Conservation (phyloP, 2,329 filamentous ascomycete genomes). For the Nemania sp. region DNA sequence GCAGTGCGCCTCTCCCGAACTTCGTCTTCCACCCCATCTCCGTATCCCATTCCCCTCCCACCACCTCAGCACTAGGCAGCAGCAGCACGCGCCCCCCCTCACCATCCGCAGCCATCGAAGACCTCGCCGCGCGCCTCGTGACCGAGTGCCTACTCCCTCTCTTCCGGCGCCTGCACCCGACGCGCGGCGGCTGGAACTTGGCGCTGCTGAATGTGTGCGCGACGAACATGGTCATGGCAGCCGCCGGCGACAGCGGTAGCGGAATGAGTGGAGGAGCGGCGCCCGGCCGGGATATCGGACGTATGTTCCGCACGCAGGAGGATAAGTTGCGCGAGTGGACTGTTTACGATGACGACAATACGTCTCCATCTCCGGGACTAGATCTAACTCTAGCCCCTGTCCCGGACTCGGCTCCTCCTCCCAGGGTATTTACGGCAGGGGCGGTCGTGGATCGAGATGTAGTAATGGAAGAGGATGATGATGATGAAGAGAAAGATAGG, state of each 20-base stretch:
- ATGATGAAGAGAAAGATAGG: background rate
- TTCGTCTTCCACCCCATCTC: constrained; percentile 69
- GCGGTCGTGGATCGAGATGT: background rate
- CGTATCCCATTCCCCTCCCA: background rate
- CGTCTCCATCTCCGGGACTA: constrained; percentile 23
- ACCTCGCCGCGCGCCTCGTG: constrained; percentile 68
- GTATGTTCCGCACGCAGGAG: constrained; percentile 80
- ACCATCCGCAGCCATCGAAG: constrained; percentile 39
- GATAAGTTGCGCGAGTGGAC: constrained; percentile 69
- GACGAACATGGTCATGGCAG: constrained; percentile 72
- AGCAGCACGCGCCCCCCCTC: no score
- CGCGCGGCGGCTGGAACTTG: constrained; percentile 73
- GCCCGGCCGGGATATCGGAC: constrained; percentile 75
- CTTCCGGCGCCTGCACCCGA: constrained; percentile 73
- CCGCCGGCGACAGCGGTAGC: constrained; percentile 53
- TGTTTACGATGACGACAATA: constrained; percentile 58
- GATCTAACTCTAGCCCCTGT: no score
- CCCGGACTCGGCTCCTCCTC: background rate
- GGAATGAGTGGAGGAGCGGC: constrained; percentile 42
- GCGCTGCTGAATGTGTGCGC: constrained; percentile 86
- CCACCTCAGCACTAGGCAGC: no score
- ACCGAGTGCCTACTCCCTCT: constrained; percentile 69
- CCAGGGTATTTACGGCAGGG: no score
- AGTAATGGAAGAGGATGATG: background rate
- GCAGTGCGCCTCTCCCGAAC: constrained; percentile 71